Evolutionary conservation across 345 rosid genomes (phyloP), one percentile per base, ranked within the genome.

Genomic region (Melaleuca alternifolia): DNA sequence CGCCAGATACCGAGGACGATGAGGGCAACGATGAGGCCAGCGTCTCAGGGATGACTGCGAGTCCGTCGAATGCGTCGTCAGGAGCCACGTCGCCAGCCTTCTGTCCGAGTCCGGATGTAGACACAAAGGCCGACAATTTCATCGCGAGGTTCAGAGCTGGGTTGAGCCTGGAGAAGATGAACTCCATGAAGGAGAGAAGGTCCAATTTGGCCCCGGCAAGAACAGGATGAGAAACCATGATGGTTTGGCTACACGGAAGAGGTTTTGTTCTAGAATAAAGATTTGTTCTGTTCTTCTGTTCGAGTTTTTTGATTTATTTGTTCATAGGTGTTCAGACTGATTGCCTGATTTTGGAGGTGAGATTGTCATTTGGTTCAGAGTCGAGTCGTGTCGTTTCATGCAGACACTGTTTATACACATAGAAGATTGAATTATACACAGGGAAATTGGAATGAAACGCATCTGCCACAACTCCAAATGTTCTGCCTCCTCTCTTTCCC

Each of bases 71-170:
- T 33, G 89, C 41, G 10, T 14, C 75, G 85, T 86, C 83, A 2
- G 88, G 84, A 9, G 89, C 28, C 15, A 54, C 85, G 7, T 13
- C 81, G 52, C 14, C 54, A 56, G 54, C 82, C 62, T 94, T 92
- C 56, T 97, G 97, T 88, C 97, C 95, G 15, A 97, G 99, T 89
- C 98, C 99, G 16, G 98, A 96, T 86, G 97, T 97, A 88, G 82
- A 97, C 89, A 92, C 95, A 14, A 95, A 97, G 86, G 99, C 99
- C 6, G 96, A 93, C 84, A 88, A 93, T 77, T 97, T 97, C 94
- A 96, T 97, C 59, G 95, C 97, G 28, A 93, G 91, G 81, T 94
- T 96, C 90, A 95, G 96, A 84, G 97, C 97, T 59, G 97, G 96
- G 18, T 89, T 96, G 91, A 92, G 83, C 85, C 71, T 92, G 92